Percentiles rank a stretch among this genome's conserved stretches.
These are phyloP conservation scores for Pleurotus tuber-regium DNA, from an alignment of 768 basidiomycete species.

Conservation along the genomic window DNA sequence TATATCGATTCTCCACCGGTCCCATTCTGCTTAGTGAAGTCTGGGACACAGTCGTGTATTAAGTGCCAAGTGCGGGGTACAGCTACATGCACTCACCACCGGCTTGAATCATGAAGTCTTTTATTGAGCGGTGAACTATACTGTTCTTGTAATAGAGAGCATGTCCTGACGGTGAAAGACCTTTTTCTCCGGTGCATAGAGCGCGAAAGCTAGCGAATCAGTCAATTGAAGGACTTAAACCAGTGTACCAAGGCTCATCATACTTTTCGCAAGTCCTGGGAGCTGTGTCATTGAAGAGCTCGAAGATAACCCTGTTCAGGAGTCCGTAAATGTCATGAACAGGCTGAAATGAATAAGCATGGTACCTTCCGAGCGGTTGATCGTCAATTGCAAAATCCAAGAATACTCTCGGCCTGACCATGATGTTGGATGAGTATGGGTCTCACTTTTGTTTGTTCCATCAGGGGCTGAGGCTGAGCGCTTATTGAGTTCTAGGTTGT, in stretches of 20 bases:
- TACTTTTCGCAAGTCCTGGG: slow-evolving; percentile 86
- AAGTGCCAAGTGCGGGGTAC: background rate
- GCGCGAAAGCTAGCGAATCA: slow-evolving; percentile 69
- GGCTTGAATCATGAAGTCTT: slow-evolving; percentile 78
- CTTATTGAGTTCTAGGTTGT: no score
- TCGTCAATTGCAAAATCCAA: slow-evolving; percentile 59
- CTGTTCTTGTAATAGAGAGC: slow-evolving; percentile 83
- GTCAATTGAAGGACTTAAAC: slow-evolving; percentile 11
- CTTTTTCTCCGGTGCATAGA: slow-evolving; percentile 85
- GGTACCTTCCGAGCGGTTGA: slow-evolving; percentile 54
- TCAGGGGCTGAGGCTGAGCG: no score
- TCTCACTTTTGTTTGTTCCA: background rate
- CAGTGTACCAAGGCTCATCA: slow-evolving; percentile 16
- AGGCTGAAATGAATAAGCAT: slow-evolving; percentile 1
- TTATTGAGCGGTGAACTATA: slow-evolving; percentile 76
- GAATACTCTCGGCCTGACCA: slow-evolving; percentile 64
- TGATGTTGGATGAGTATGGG: slow-evolving; percentile 18
- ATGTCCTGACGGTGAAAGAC: slow-evolving; percentile 61
- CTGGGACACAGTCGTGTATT: slow-evolving; percentile 32
- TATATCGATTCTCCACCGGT: slow-evolving; percentile 84
- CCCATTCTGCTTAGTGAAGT: slow-evolving; percentile 79
- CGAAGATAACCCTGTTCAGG: slow-evolving; percentile 61
- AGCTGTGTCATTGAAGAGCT: slow-evolving; percentile 68
- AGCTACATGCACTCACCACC: slow-evolving; percentile 51
- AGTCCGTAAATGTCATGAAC: slow-evolving; percentile 9